Base-by-base conservation (phyloP, 805 yeast species). In the Cyberlindnera lachancei region DNA sequence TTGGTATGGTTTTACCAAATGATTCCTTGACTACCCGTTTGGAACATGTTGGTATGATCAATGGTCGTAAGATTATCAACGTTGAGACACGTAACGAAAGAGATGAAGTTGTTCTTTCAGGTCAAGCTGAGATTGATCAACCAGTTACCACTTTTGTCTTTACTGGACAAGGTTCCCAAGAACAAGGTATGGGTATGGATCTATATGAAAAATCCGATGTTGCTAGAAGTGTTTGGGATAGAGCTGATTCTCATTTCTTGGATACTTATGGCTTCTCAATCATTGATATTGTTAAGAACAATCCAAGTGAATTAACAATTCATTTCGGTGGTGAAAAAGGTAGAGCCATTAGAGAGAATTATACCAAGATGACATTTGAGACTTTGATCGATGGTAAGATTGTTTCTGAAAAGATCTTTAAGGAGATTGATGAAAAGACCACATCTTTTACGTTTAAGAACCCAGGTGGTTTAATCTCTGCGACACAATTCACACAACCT, bases 181-280 rank as follows among this genome's bases (percentile, higher is more conserved):
- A 94, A 63, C 98, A 94, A 69, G 96, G 96, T 59, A 92, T 92
- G 99, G 98, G 99, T 72, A 92, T 92, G 99, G 98, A 92, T 61
- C 73, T 92, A 57, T 92, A 92, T 63, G 79, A 78, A 45, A 71
- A 82, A 25, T 83, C 95, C 31, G 87, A 75, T 19, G 96, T 92
- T 58, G 98, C 99, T 33, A 78, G 78, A 53, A 76, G 75, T 43
- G 96, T 92, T 42, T 92, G 99, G 98, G 97, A 92, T 61, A 82
- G 86, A 58, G 99, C 99, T 41, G 98, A 92, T 59, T 59, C 62
- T 37, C 98, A 94, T 63, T 92, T 94, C 69, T 70, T 86, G 56
- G 69, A 76, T 55, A 88, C 90, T 59, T 92, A 92, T 54, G 99
- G 99, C 36, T 92, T 92, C 79, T 88, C 97, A 16, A 92, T 92